These are phyloP conservation scores for Geoglossum cookeanum DNA, from an alignment of 2,329 filamentous ascomycete genomes.

Conservation along the genomic window DNA sequence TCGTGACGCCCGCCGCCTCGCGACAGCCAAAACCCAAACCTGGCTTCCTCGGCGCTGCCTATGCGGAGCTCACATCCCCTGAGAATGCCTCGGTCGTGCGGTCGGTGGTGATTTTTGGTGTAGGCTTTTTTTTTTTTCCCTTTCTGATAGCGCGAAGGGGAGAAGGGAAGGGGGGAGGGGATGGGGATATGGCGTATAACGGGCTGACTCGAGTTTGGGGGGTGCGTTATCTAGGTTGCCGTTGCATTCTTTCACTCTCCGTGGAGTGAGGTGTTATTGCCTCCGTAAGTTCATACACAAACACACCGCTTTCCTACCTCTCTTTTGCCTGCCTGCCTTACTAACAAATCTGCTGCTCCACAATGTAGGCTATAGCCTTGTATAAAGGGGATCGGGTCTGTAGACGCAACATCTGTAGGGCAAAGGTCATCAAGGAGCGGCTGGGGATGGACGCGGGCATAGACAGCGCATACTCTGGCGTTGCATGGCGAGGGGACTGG, in stretches of 20 bases:
- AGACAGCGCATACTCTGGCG: no score
- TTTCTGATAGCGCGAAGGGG: not conserved
- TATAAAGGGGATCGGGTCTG: not conserved
- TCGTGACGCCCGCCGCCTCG: not conserved
- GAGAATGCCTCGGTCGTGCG: constrained; percentile 31
- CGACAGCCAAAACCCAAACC: not conserved
- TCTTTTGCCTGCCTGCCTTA: not conserved
- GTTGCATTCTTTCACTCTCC: constrained; percentile 33
- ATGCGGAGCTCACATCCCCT: constrained; percentile 23
- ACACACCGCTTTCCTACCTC: no score
- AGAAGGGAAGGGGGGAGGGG: not conserved
- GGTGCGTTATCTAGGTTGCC: constrained; percentile 21
- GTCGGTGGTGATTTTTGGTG: constrained; percentile 29
- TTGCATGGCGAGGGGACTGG: not conserved
- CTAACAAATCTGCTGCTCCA: not conserved
- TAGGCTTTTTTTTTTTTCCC: constrained; percentile 17
- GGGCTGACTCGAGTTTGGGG: not conserved
- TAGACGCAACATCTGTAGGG: no score
- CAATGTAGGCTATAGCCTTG: not conserved
- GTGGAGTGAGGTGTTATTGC: constrained; percentile 31
- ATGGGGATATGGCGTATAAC: not conserved
- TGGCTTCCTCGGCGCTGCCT: constrained; percentile 21
- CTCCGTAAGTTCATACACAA: constrained; percentile 22
- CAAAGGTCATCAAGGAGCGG: no score
- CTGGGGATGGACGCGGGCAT: no score